These are phyloP conservation scores for Dactylorhiza incarnata DNA, from an alignment of 106 monocot species.

Conservation along the genomic window DNA sequence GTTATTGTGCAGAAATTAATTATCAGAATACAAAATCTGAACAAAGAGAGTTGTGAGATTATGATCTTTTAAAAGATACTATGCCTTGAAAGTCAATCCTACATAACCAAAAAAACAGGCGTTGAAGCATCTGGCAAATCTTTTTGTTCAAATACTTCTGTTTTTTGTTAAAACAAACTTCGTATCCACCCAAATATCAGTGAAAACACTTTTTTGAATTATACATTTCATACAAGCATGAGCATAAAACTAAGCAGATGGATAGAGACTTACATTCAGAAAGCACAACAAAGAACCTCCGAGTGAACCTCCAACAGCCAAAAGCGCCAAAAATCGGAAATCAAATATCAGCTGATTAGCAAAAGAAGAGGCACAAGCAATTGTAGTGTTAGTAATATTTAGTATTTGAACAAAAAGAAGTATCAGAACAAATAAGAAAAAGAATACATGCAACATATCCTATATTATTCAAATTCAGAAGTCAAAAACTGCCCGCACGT, in stretches of 20 bases:
- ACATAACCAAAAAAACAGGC: too few species aligned
- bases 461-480: not conserved
- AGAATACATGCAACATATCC: not conserved
- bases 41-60: too few species aligned
- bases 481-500: not conserved
- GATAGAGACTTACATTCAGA: slow-evolving; percentile 56
- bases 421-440: not conserved
- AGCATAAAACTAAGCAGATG: not conserved
- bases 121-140: too few species aligned
- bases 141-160: too few species aligned
- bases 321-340: slow-evolving; percentile 90
- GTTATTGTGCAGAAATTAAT: too few species aligned
- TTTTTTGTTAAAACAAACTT: not conserved
- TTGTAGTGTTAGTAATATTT: not conserved
- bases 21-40: too few species aligned
- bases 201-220: not conserved
- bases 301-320: slow-evolving; percentile 91
- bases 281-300: slow-evolving; percentile 93
- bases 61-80: too few species aligned
- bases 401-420: not conserved
- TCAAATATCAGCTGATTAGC: slow-evolving; percentile 78
- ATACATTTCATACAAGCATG: not conserved
- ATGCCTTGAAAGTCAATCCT: too few species aligned
- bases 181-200: not conserved
- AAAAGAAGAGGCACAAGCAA: not conserved